Base-by-base conservation (phyloP, 2,329 filamentous ascomycete species). In the Cordyceps cateniannulata region DNA sequence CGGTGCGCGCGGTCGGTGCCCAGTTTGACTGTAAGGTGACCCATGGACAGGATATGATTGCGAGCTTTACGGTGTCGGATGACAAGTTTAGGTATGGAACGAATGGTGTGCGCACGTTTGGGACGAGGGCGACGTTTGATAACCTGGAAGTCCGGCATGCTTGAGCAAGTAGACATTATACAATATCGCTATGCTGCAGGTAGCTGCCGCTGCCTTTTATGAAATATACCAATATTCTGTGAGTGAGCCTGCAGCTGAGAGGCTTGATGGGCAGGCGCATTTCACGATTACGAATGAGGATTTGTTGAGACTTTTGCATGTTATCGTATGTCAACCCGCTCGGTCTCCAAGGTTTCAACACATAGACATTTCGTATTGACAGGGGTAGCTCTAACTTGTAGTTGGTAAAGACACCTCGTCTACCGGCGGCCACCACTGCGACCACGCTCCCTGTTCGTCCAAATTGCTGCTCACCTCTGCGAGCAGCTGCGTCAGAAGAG, bases 401-500 rank as follows among this genome's bases (percentile, higher is more conserved):
- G 27, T 20, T 22, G 60, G 63, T 22, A 66, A 56, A 25, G 66
- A 61, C 4, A 68, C 61, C 47, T 67, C 65, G 5, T 65, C 66
- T 48, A 66, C 62, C 1, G 66, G 63, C 12, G 65, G 66, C 67
- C 67, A 69, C 67, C 68, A 69, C 44, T 69, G 66, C 3, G 68
- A 68, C 68, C 68, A 69, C 0, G 64, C 62, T 9, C 68, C 67
- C 51, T 68, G 68, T 53, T 69, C 68, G 27, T 69, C 67, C 27
- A 68, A 44, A 12, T 68, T 66, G 51, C 63, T 68, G 62, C 67
- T 68, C 40, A 69, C 65, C 45, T 69, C 67, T 10, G 65, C 65
- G 49, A 69, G 60, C 3, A 69, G 59, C 60, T 66, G 66, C 12
- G 64, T 68, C 29, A 67, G 55, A 9, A 69, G 63, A 12, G 60